Evolutionary conservation across 2,329 filamentous ascomycete species (phyloP), one percentile per base, ranked within the genome.

Genomic region (Metarhizium brunneum): DNA sequence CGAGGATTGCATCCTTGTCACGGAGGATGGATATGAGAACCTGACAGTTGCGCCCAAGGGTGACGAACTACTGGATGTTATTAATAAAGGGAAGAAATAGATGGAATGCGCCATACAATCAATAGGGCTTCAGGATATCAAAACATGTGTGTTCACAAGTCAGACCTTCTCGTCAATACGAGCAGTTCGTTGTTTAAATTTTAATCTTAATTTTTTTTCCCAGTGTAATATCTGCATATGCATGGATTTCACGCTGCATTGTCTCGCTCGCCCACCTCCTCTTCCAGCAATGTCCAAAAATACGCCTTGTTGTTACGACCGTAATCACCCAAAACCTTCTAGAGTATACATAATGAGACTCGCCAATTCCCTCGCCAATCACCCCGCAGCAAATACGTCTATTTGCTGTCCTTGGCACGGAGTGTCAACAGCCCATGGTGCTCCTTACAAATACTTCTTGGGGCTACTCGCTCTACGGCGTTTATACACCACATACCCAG

Each of bases 1-100:
- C 58, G 94, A 99, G 73, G 91, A 97, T 66, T 89, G 92, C 68
- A 80, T 97, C 43, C 76, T 94, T 25, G 84, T 97, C 50, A 94
- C 87, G 1, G 77, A 86, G 58, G 75, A 81, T 29, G 91, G 92
- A 0, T 84, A 84, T 64, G 91, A 96, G 71, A 95, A 95, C 66
- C 66, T 97, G 67, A 95, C 91, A 1, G 79, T 80, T 18, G 87
- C 87, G 35, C 88, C 89, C 0, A 95, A 95, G 74, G 82, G 83
- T 2, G 78, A 86, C 53, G 85, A 90, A 65, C 72, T 91, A 63
- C 73, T 91, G 66, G 76, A 77, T 59, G 75, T 88, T 51, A 80
- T 86, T 53, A 81, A 78, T 54, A 69, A 70, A 6, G 64, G 48
- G n/a, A 38, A 32, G 7, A 38, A 32, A 11, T 49, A 48, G 25